Evolutionary conservation across 116 monocot species (phyloP), one percentile per base, ranked within the genome.

Genomic region (Phalaenopsis hybrid): DNA sequence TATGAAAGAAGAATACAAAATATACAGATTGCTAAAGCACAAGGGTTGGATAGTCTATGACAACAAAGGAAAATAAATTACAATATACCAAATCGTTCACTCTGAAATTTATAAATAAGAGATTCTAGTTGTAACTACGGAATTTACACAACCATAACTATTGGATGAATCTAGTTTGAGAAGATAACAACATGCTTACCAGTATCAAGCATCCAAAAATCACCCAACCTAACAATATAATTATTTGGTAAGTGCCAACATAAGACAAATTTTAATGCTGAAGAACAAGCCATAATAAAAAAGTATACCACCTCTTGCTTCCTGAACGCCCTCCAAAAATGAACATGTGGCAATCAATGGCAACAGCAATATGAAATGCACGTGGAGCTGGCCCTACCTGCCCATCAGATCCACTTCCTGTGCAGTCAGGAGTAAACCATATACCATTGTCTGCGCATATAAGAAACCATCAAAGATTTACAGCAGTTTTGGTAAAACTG

Each of bases 181-280:
- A 49, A 67, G 12, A 43, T n/a, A 75, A 63, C 17, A 75, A 57
- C 25, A 43, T 44, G 9, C 8, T 65, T 89, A 99, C 98, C 98
- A 83, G 98, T 99, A 86, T 99, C 98, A 76, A 99, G 98, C 98
- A 99, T 94, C 98, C 98, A 99, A 80, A 99, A 99, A 75, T 99
- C 98, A 70, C 93, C 95, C 88, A 99, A 88, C 84, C 98, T 98
- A 88, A 82, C 73, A 85, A 85, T 49, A 18, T 67, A 86, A 81
- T 43, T 75, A 10, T 82, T 46, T 77, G 17, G 70, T 15, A 72
- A 69, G 75, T 45, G 57, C 44, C 68, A 73, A 57, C 21, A 48
- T 4, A 13, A 80, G 33, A 78, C 37, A 79, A 74, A 20, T 48
- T 44, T 51, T 25, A 76, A 76, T 55, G 31, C 16, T 10, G 6